These are phyloP conservation scores for Penicillium sp. DNA, from an alignment of 2,329 filamentous ascomycete genomes.

Conservation along the genomic window DNA sequence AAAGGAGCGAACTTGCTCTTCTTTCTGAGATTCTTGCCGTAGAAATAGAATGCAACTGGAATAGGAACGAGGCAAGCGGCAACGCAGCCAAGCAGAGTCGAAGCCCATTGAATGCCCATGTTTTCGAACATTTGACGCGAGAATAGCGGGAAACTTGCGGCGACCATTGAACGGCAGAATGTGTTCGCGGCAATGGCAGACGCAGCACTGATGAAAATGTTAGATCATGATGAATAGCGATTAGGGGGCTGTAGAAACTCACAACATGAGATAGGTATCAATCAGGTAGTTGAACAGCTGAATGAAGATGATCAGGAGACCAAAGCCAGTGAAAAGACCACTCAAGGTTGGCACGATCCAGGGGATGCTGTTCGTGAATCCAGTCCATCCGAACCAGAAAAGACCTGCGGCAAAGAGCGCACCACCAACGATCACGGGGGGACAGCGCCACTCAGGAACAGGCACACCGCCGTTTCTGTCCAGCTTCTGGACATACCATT, in stretches of 20 bases:
- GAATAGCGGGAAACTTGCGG: slow-evolving; percentile 55
- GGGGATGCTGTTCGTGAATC: slow-evolving; percentile 45
- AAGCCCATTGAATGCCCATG: slow-evolving; percentile 36
- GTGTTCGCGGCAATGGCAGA: slow-evolving; percentile 57
- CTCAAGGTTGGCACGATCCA: slow-evolving; percentile 44
- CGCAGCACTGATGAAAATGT: slow-evolving; percentile 38
- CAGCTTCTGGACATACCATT: slow-evolving; percentile 17
- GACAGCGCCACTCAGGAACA: slow-evolving; percentile 58
- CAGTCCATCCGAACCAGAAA: slow-evolving; percentile 77
- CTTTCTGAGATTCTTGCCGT: slow-evolving; percentile 22
- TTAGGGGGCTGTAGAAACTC: slow-evolving; percentile 16
- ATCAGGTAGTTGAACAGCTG: slow-evolving; percentile 59
- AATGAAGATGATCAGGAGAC: slow-evolving; percentile 58
- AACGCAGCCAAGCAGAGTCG: slow-evolving; percentile 39
- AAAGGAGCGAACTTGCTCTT: slow-evolving; percentile 38
- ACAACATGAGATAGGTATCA: slow-evolving; percentile 59
- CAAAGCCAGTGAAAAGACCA: slow-evolving; percentile 57
- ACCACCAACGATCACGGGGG: slow-evolving; percentile 54
- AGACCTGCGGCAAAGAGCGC: slow-evolving; percentile 59
- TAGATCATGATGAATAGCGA: slow-evolving; percentile 1
- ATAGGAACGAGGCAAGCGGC: slow-evolving; percentile 38
- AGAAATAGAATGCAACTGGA: slow-evolving; percentile 39
- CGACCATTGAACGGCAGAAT: slow-evolving; percentile 52
- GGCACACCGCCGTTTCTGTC: slow-evolving; percentile 61
- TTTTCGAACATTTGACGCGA: slow-evolving; percentile 54